A percentile compares a stretch with the other conserved stretches of the same genome.
Evolutionary conservation across 495 filamentous ascomycete species (phyloP).

Genomic region (Copromyces sp.): DNA sequence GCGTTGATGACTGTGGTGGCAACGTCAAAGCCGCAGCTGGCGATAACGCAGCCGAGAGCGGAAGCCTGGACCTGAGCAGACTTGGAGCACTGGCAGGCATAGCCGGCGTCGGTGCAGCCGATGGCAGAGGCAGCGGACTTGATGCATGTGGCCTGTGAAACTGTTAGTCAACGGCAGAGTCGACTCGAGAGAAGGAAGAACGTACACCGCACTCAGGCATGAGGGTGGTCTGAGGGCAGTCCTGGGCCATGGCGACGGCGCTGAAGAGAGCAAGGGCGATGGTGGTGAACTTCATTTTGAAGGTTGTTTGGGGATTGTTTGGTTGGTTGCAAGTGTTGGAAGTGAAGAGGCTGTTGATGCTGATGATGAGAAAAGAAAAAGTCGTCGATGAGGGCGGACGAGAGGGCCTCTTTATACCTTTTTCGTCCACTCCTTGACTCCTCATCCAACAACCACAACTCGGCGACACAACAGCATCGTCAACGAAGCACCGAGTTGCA

Average conservation of each 20-base stretch:
- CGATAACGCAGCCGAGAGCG: not conserved
- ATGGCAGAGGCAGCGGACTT: not conserved
- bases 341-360: not conserved
- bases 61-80: not conserved
- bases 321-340: not conserved
- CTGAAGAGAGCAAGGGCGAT: not conserved
- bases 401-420: not conserved
- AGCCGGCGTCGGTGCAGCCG: not conserved
- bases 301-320: not conserved
- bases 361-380: not conserved
- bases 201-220: conserved; percentile 2
- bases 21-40: not conserved
- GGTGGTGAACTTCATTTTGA: conserved; percentile 3
- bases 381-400: not conserved
- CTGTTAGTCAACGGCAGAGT: not conserved
- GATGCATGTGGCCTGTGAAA: not conserved
- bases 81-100: conserved; percentile 5
- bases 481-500: not conserved
- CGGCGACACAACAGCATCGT: not conserved
- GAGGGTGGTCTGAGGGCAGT: not conserved
- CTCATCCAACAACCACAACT: not conserved
- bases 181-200: not conserved
- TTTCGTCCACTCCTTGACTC: not conserved
- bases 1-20: not conserved
- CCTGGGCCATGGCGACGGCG: not conserved